phyloP scores from a whole-genome alignment of 2,329 filamentous ascomycete species.

The Rhynchosporium graminicola region DNA sequence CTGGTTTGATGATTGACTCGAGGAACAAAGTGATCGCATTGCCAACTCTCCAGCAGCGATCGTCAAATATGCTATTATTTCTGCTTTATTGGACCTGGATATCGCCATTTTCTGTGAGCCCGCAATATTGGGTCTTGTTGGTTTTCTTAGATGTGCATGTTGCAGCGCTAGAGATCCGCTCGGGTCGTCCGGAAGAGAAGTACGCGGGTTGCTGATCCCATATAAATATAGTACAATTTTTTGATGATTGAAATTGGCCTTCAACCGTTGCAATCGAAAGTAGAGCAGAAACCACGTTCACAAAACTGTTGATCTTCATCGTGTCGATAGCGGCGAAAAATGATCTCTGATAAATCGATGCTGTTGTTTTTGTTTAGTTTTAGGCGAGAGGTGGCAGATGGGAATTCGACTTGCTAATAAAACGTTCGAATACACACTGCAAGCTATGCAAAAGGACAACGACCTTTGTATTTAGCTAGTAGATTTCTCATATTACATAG shows the following conservation, averaged over 20 bases:
- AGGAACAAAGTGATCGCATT: background rate
- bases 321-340: background rate
- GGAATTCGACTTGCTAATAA: too few species aligned
- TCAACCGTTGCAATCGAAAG: background rate
- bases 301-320: background rate
- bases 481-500: too few species aligned
- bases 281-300: background rate
- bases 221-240: background rate
- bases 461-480: too few species aligned
- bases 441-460: too few species aligned
- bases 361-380: background rate
- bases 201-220: constrained; percentile 6
- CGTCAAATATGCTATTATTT: background rate
- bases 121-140: background rate
- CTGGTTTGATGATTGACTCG: background rate
- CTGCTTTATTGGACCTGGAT: constrained; percentile 5
- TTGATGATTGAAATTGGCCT: background rate
- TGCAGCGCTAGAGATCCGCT: background rate
- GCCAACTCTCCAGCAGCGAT: background rate
- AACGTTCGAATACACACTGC: too few species aligned
- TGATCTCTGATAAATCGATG: background rate
- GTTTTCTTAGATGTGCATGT: background rate
- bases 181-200: background rate
- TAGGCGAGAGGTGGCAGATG: background rate
- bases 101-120: constrained; percentile 2